phyloP scores from a whole-genome alignment of 768 basidiomycete species.

The Lentinula edodes region DNA sequence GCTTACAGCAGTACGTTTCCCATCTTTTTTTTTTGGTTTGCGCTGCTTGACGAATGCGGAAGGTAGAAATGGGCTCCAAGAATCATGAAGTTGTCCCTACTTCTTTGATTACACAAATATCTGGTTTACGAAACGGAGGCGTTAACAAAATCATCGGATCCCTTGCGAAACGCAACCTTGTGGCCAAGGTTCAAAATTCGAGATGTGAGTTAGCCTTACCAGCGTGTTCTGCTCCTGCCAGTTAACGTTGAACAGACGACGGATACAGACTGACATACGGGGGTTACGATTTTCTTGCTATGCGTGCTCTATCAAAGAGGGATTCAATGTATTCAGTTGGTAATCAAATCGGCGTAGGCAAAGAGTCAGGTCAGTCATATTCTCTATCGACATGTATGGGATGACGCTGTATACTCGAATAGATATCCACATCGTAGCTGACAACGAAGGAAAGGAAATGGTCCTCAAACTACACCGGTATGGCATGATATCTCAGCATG shows the following conservation, averaged over 20 bases:
- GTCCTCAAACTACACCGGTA: slow-evolving; percentile 93
- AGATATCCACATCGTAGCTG: slow-evolving; percentile 91
- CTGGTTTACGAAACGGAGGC: slow-evolving; percentile 87
- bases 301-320: slow-evolving; percentile 87
- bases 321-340: slow-evolving; percentile 89
- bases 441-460: slow-evolving; percentile 78
- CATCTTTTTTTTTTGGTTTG: not conserved
- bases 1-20: slow-evolving; percentile 71
- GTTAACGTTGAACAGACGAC: slow-evolving; percentile 59
- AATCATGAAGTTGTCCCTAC: slow-evolving; percentile 97
- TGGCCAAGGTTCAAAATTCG: slow-evolving; percentile 84
- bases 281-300: slow-evolving; percentile 95
- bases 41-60: slow-evolving; percentile 8
- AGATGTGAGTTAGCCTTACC: slow-evolving; percentile 57
- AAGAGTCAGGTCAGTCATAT: slow-evolving; percentile 72
- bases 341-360: slow-evolving; percentile 97
- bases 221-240: not conserved
- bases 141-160: slow-evolving; percentile 90
- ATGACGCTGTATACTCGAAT: not conserved
- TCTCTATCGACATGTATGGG: slow-evolving; percentile 13
- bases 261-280: slow-evolving; percentile 97
- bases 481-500: slow-evolving; percentile 10
- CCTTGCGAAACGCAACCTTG: slow-evolving; percentile 86
- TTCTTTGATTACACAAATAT: slow-evolving; percentile 84
- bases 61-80: slow-evolving; percentile 98